Evolutionary conservation across 352 stramenopile genomes (phyloP), one percentile per base, ranked within the genome.

Genomic region (Phytopythium aichiense): DNA sequence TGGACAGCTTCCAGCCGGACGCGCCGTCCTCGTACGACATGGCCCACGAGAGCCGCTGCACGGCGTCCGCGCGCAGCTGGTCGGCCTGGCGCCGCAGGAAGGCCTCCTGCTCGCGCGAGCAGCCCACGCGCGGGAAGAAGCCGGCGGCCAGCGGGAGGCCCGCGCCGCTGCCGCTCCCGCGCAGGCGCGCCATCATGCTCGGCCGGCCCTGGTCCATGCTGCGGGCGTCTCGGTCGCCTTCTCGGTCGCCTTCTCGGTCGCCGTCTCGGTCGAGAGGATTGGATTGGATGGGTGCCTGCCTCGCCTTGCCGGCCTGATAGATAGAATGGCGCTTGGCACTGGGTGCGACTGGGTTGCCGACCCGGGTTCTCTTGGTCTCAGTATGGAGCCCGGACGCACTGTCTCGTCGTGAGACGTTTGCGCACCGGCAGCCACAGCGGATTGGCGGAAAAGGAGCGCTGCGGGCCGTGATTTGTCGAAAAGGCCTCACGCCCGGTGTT

Each of bases 1-100:
- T 91, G 37, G 67, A 80, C 43, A 91, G 76, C 30, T 88, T 88
- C 81, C 81, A 91, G 7, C 79, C 79, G 56, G 74, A 77, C 46
- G 66, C 62, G 43, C 73, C 71, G 61, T 88, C 77, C 53, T 88
- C 79, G 61, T 80, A 80, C 40, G 69, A 80, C 75, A 87, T 87
- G 48, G 78, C 64, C 79, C 79, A 88, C 50, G 80, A 75, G 62
- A 72, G 77, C 28, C 31, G 71, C 43, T 65, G 61, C 49, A 79
- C 65, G 31, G 70, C 74, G 37, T 79, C 77, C 22, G 57, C 46
- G 49, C 72, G 63, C 30, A 88, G 70, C 59, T 67, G 56, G 4
- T 75, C 66, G 18, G 74, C 70, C 64, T 79, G 69, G 18, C 71
- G 58, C 31, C 60, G 56, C 43, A 79, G 66, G 58, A 71, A 66